Evolutionary conservation across 1,284 basidiomycete genomes (phyloP).

Genomic region (Malassezia vespertilionis): DNA sequence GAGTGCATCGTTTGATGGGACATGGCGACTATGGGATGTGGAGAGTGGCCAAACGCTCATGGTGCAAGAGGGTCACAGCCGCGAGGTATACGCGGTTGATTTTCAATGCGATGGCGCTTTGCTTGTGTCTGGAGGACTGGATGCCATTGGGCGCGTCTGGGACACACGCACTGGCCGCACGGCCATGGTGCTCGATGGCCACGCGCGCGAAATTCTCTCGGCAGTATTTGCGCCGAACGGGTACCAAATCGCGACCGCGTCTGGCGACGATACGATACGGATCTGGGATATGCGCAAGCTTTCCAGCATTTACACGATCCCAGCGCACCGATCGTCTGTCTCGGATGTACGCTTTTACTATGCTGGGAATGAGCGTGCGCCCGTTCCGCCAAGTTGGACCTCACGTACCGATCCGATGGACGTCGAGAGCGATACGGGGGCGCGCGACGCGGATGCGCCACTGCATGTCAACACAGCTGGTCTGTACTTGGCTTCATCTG

Average conservation of each 20-base stretch:
- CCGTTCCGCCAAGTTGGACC: conserved; percentile 26
- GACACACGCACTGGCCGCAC: conserved; percentile 87
- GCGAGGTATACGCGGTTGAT: conserved; percentile 86
- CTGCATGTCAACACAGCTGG: conserved; percentile 50
- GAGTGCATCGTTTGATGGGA: conserved; percentile 90
- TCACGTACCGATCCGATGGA: conserved; percentile 24
- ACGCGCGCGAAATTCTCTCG: conserved; percentile 81
- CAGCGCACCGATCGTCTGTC: conserved; percentile 86
- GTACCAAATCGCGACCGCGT: conserved; percentile 90
- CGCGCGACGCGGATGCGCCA: neutral
- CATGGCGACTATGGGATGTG: conserved; percentile 97
- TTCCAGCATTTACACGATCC: conserved; percentile 85
- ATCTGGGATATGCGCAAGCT: conserved; percentile 96
- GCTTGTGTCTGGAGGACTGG: conserved; percentile 82
- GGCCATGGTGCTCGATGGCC: conserved; percentile 95
- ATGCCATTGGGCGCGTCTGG: conserved; percentile 94
- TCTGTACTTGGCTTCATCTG: conserved; percentile 79
- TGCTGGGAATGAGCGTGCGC: conserved; percentile 16
- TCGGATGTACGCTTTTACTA: conserved; percentile 86
- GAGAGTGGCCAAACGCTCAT: conserved; percentile 67
- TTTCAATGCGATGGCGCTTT: conserved; percentile 92
- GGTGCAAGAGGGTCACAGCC: conserved; percentile 90
- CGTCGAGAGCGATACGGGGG: conserved; percentile 49
- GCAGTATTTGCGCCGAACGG: conserved; percentile 92
- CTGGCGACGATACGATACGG: conserved; percentile 90